Evolutionary conservation across 1,284 basidiomycete genomes (phyloP).

Genomic region (Fomitopsis schrenkii): DNA sequence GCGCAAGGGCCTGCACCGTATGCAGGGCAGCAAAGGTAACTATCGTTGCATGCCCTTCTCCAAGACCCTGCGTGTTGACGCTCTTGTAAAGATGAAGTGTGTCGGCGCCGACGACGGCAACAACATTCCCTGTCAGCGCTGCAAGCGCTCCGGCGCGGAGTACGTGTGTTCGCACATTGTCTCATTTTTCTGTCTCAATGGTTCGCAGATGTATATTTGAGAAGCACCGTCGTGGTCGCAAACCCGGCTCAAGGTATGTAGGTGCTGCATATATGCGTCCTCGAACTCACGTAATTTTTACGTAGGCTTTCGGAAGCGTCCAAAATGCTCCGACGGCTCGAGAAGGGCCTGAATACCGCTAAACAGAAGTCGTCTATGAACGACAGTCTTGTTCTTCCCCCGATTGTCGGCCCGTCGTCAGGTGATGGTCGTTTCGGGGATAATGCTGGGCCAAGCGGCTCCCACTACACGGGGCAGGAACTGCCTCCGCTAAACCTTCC

Average conservation of each 20-base stretch:
- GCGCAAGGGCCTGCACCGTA: slow-evolving; percentile 76
- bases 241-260: slow-evolving; percentile 81
- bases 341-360: slow-evolving; percentile 74
- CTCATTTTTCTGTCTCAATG: neutral
- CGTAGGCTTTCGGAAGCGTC: slow-evolving; percentile 77
- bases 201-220: slow-evolving; percentile 69
- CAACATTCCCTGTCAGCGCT: slow-evolving; percentile 65
- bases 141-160: slow-evolving; percentile 74
- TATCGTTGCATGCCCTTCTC: slow-evolving; percentile 10
- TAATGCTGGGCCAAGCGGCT: slow-evolving; percentile 23
- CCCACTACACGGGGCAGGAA: slow-evolving; percentile 41
- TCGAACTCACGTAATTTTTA: neutral
- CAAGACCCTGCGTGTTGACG: slow-evolving; percentile 15
- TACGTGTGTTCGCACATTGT: slow-evolving; percentile 27
- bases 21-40: slow-evolving; percentile 76
- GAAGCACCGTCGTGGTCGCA: slow-evolving; percentile 80
- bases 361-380: slow-evolving; percentile 59
- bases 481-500: slow-evolving; percentile 43
- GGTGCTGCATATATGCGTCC: neutral
- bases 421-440: neutral
- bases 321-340: slow-evolving; percentile 79
- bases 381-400: slow-evolving; percentile 27
- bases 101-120: slow-evolving; percentile 80
- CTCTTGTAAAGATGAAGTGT: slow-evolving; percentile 71
- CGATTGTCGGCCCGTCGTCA: slow-evolving; percentile 27